Conservation (phyloP, 2,329 filamentous ascomycete species). For the Calonectria honghensis region DNA sequence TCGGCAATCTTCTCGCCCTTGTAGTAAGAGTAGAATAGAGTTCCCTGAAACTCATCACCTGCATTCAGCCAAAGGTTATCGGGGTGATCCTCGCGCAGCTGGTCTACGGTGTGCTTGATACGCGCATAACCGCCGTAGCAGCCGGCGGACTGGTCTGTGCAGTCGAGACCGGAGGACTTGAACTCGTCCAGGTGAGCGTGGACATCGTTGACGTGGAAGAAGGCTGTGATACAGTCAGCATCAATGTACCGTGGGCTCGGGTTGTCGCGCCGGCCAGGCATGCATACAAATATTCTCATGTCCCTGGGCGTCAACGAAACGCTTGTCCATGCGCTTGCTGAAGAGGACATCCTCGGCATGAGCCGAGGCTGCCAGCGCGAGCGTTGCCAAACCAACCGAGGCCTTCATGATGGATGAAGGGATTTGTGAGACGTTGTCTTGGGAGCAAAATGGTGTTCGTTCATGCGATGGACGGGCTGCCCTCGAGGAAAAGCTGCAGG, state of each 20-base stretch:
- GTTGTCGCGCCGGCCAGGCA: conserved; percentile 34
- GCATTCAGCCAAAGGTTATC: conserved; percentile 79
- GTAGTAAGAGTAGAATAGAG: conserved; percentile 80
- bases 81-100: conserved; percentile 73
- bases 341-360: conserved; percentile 67
- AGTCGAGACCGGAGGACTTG: conserved; percentile 76
- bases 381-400: conserved; percentile 47
- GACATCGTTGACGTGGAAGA: conserved; percentile 83
- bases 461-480: background rate
- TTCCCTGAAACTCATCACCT: conserved; percentile 83
- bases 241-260: background rate
- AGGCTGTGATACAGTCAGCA: conserved; percentile 61
- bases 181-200: conserved; percentile 81
- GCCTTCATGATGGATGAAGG: conserved; percentile 47
- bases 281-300: conserved; percentile 72
- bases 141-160: conserved; percentile 71
- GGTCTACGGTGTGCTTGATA: conserved; percentile 76
- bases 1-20: conserved; percentile 81
- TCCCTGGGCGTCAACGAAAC: conserved; percentile 68
- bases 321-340: conserved; percentile 69
- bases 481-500: conserved; percentile 14
- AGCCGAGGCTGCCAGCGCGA: conserved; percentile 56
- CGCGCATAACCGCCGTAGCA: conserved; percentile 80
- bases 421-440: conserved; percentile 20
- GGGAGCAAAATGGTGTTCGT: background rate